Evolutionary conservation across 129 eudicot species (phyloP).

Genomic region (Escallonia rubra): DNA sequence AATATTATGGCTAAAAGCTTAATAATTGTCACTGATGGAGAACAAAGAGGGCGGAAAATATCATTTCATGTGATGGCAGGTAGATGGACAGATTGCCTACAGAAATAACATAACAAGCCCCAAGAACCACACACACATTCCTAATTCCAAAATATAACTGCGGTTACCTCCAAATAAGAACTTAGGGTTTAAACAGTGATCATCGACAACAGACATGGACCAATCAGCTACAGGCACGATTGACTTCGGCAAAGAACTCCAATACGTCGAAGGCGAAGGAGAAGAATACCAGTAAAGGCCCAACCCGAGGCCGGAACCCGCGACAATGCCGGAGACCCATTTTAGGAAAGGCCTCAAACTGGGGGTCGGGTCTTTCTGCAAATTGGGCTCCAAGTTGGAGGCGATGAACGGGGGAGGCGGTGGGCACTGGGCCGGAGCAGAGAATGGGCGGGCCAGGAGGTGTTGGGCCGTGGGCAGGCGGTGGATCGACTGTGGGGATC

Average conservation of each 20-base stretch:
- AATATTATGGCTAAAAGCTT: neutral
- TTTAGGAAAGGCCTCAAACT: conserved; percentile 8
- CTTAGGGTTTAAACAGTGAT: conserved; percentile 31
- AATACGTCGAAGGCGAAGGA: conserved; percentile 20
- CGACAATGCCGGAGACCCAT: conserved; percentile 47
- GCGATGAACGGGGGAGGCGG: conserved; percentile 23
- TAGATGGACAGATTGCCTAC: neutral
- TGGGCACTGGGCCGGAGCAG: conserved; percentile 7
- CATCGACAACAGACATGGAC: neutral
- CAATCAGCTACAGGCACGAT: conserved; percentile 12
- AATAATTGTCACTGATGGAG: neutral
- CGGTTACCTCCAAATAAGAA: conserved; percentile 56
- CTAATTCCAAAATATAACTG: too few species aligned
- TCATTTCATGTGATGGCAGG: neutral
- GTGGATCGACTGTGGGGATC: conserved; percentile 32
- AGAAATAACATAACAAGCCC: neutral
- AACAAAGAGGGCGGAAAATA: neutral
- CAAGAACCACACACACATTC: too few species aligned
- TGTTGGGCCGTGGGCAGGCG: conserved; percentile 8
- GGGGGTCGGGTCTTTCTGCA: conserved; percentile 12
- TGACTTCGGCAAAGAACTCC: conserved; percentile 18
- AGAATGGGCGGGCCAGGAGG: conserved; percentile 35
- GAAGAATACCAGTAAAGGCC: conserved; percentile 32
- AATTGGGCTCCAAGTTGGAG: conserved; percentile 6
- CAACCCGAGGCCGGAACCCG: conserved; percentile 35